These are phyloP conservation scores for Fraxinus dipetala DNA, from an alignment of 305 asterid genomes.

Conservation along the genomic window DNA sequence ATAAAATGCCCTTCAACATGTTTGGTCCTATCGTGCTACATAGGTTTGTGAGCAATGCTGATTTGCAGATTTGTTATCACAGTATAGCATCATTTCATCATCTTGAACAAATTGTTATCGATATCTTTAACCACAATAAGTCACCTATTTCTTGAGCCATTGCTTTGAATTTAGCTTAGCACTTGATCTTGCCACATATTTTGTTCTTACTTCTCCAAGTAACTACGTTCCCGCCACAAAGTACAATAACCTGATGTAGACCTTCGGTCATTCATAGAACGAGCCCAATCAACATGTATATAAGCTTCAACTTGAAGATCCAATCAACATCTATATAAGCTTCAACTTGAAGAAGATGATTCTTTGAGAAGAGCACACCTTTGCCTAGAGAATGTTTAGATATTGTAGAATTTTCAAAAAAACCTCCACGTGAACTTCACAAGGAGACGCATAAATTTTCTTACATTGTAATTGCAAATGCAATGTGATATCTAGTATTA, in stretches of 20 bases:
- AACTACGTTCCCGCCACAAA: neutral
- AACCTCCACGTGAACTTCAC: neutral
- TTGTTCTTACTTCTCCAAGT: neutral
- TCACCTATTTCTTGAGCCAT: neutral
- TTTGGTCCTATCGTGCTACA: neutral
- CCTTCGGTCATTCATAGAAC: neutral
- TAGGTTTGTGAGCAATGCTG: neutral
- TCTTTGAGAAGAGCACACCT: neutral
- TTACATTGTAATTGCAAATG: neutral
- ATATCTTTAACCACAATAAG: neutral
- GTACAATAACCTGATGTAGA: neutral
- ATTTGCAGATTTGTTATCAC: neutral
- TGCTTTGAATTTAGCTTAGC: neutral
- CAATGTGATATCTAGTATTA: neutral
- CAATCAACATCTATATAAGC: neutral
- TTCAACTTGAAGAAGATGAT: neutral
- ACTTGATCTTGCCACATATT: neutral
- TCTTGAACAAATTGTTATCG: neutral
- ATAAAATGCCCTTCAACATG: neutral
- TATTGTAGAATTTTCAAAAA: neutral
- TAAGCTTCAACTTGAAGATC: neutral
- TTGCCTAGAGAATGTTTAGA: neutral
- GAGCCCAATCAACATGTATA: neutral
- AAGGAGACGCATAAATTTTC: neutral
- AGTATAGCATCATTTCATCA: neutral